Evolutionary conservation across 768 basidiomycete genomes (phyloP), one percentile per base, ranked within the genome.

Genomic region (Dendrothele bispora): DNA sequence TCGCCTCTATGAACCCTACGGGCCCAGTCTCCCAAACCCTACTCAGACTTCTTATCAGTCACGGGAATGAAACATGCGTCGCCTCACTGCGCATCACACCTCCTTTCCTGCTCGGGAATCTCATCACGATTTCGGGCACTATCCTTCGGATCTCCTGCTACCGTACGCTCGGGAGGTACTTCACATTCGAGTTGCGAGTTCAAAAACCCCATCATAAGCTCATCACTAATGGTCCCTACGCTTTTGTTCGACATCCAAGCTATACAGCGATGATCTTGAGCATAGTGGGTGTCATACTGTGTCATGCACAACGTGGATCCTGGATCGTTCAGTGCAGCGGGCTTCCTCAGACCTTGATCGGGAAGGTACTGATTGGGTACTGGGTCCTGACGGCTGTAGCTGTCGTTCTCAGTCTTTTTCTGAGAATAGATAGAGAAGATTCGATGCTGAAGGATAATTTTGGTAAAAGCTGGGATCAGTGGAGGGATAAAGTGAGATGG

Each of bases 111-210:
- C 30, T 64, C 21, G 72, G 72, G 1, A 61, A 53, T 32, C 21
- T 54, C 14, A 37, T 74, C 29, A 61, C 58, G 8, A 28, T 66
- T 17, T 26, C 54, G 1, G 70, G 67, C 1, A 65, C 68, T 1
- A 29, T 63, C 1, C 53, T 72, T 25, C 66, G 69, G 3, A 39
- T 60, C 7, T 32, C 50, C n/a, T 71, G 68, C 52, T 73, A 63
- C 49, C 60, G 60, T 28, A 61, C 63, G 3, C 62, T 73, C 8
- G 69, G 68, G 17, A 49, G 50, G 7, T 53, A 64, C 11, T 72
- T 72, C 58, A 72, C 67, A 1, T 72, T 72, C 42, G 65, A 70
- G 36, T 58, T 72, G 7, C 61, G 60, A 41, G 59, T 72, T n/a
- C 59, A 49, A 34, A 54, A 61, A 24, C 10, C 10, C 30, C 50